Evolutionary conservation across 495 filamentous ascomycete species (phyloP).

Genomic region (Hypoxylon subgilvum): DNA sequence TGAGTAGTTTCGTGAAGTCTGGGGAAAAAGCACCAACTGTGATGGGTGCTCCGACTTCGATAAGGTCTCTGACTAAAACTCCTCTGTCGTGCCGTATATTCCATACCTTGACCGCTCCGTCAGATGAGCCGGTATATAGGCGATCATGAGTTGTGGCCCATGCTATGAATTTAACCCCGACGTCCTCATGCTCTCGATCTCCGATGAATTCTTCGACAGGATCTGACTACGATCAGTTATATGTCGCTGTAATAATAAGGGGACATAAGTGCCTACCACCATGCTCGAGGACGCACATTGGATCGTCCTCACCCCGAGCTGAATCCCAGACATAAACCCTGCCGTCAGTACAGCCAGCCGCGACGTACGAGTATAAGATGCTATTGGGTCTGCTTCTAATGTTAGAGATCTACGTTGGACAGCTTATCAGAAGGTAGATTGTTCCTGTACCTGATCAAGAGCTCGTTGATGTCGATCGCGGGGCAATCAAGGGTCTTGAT

Average conservation of each 20-base stretch:
- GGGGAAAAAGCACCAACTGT: slow-evolving; percentile 74
- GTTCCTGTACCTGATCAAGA: slow-evolving; percentile 62
- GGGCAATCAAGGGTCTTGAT: slow-evolving; percentile 67
- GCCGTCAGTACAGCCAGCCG: slow-evolving; percentile 84
- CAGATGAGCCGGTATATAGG: slow-evolving; percentile 89
- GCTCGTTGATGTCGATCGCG: slow-evolving; percentile 86
- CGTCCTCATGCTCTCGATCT: slow-evolving; percentile 71
- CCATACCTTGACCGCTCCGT: slow-evolving; percentile 88
- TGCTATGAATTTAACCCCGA: slow-evolving; percentile 77
- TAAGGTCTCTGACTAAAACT: slow-evolving; percentile 67
- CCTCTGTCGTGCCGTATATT: slow-evolving; percentile 64
- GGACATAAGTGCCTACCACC: slow-evolving; percentile 48
- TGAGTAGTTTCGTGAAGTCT: slow-evolving; percentile 70
- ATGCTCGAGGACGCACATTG: slow-evolving; percentile 73
- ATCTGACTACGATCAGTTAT: slow-evolving; percentile 37
- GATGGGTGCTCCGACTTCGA: slow-evolving; percentile 57
- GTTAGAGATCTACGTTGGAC: slow-evolving; percentile 52
- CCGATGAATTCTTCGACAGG: slow-evolving; percentile 68
- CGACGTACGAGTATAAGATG: slow-evolving; percentile 62
- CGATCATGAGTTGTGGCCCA: slow-evolving; percentile 76
- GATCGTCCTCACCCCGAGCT: slow-evolving; percentile 56
- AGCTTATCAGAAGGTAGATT: slow-evolving; percentile 44
- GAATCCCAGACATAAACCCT: slow-evolving; percentile 85
- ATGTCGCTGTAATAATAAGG: not conserved
- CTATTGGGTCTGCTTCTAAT: slow-evolving; percentile 48